Base-by-base conservation (phyloP, 306 rosid species). In the Quercus wislizeni region DNA sequence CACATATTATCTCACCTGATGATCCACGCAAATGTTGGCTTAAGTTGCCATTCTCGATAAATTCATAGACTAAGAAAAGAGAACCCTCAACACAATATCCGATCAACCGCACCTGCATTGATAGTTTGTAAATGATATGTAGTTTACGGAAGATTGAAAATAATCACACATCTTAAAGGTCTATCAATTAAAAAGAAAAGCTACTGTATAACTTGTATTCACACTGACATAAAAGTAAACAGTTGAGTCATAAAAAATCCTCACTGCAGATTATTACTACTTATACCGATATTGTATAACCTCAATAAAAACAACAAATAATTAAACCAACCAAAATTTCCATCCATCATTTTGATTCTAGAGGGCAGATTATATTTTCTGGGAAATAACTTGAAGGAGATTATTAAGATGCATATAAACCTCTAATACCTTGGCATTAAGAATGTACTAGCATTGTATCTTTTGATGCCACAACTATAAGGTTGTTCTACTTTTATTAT, bases 11-110 rank as follows among this genome's bases (percentile, higher is more conserved):
- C 83, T 79, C 82, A 95, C 99, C 97, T 84, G 98, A 78, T 84
- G 98, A 79, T 80, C 91, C 98, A 6, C 96, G 97, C 73, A 95
- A 83, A 88, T 95, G 99, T 73, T 95, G 85, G 81, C 98, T 89
- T 76, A 95, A 74, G 90, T 93, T 90, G 49, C 72, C 72, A 35
- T 67, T 67, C 27, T 67, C 72, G 5, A 67, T 67, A 67, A 18
- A 95, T 84, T 95, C 99, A 73, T 95, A 95, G 69, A 95, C 98
- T 35, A 93, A 86, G 85, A 95, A 95, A 71, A 95, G 97, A 78
- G 96, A 95, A 56, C 88, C 87, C 85, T 91, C 98, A 9, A 90
- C 88, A 75, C 99, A 93, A 67, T 93, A 95, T 59, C 99, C 99
- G 35, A 95, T 95, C 88, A 95, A 85, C 71, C 98, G 96, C 90